phyloP scores from a whole-genome alignment of 495 filamentous ascomycete genomes.

The Amphirosellinia nigrospora region DNA sequence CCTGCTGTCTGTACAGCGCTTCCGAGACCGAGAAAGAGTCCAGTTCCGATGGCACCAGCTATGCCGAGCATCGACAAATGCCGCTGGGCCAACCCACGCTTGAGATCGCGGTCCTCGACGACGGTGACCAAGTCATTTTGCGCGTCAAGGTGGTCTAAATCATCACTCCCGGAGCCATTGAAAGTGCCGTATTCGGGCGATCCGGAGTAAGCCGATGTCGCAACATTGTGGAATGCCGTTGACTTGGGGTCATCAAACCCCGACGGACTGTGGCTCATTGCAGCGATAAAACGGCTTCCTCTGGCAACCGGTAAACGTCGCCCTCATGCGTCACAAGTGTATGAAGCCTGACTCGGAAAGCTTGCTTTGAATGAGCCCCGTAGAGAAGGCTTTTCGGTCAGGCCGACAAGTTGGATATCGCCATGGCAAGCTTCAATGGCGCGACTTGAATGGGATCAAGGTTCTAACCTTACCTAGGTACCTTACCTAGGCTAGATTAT shows the following conservation, averaged over 20 bases:
- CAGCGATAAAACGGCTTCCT: background rate
- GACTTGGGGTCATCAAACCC: slow-evolving; percentile 11
- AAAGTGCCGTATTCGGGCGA: slow-evolving; percentile 24
- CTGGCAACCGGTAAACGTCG: background rate
- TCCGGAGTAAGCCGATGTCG: slow-evolving; percentile 8
- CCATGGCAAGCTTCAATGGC: slow-evolving; percentile 13
- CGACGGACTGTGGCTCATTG: slow-evolving; percentile 15
- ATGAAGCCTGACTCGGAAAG: background rate
- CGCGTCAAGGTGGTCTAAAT: background rate
- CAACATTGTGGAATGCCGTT: background rate
- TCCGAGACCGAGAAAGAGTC: slow-evolving; percentile 57
- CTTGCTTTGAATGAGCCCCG: background rate
- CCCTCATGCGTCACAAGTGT: background rate
- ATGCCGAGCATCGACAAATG: slow-evolving; percentile 58
- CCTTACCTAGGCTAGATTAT: no score
- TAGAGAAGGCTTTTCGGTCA: background rate
- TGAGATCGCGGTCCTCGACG: slow-evolving; percentile 45
- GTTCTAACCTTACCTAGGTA: slow-evolving; percentile 1
- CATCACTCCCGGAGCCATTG: background rate
- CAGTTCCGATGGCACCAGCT: slow-evolving; percentile 61
- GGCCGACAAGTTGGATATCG: slow-evolving; percentile 3
- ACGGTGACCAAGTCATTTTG: slow-evolving; percentile 38
- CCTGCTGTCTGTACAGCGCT: slow-evolving; percentile 54
- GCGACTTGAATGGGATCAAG: no score
- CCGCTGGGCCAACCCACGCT: slow-evolving; percentile 50